Percentiles rank a stretch among this genome's conserved stretches.
These are phyloP conservation scores for Westerdykella aurantiaca DNA, from an alignment of 2,329 filamentous ascomycete genomes.

Conservation along the genomic window DNA sequence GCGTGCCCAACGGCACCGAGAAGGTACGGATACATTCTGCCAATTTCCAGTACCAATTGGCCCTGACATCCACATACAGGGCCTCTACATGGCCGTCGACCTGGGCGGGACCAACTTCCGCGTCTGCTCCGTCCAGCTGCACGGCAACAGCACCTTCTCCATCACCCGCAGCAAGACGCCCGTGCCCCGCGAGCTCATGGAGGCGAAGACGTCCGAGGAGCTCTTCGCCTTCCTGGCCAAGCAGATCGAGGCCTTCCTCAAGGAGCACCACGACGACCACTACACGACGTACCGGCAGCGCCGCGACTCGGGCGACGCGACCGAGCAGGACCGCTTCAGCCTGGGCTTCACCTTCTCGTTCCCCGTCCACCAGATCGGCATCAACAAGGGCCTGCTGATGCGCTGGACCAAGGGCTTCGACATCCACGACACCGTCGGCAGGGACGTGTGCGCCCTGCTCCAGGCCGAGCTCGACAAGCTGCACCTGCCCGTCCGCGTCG, in stretches of 20 bases:
- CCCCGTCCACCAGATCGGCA: slow-evolving; percentile 86
- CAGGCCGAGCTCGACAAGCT: slow-evolving; percentile 86
- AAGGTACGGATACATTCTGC: slow-evolving; percentile 63
- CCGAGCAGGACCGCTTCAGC: slow-evolving; percentile 76
- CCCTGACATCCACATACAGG: slow-evolving; percentile 74
- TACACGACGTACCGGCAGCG: slow-evolving; percentile 66
- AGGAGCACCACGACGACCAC: slow-evolving; percentile 80
- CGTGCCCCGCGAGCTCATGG: slow-evolving; percentile 86
- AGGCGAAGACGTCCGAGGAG: slow-evolving; percentile 75
- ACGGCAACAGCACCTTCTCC: slow-evolving; percentile 92
- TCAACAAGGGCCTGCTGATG: slow-evolving; percentile 91
- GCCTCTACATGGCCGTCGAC: slow-evolving; percentile 92
- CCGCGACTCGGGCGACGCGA: slow-evolving; percentile 55
- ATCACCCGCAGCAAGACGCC: slow-evolving; percentile 88
- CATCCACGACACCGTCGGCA: slow-evolving; percentile 86
- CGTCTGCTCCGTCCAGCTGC: slow-evolving; percentile 89
- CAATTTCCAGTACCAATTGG: slow-evolving; percentile 74
- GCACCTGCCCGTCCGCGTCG: slow-evolving; percentile 83
- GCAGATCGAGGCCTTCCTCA: slow-evolving; percentile 84
- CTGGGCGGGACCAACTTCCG: slow-evolving; percentile 98
- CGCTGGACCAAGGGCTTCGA: slow-evolving; percentile 99
- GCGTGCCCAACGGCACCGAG: slow-evolving; percentile 93
- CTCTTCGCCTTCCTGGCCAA: slow-evolving; percentile 90
- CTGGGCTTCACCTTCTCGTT: slow-evolving; percentile 99
- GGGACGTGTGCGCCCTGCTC: slow-evolving; percentile 87